Evolutionary conservation across 768 basidiomycete genomes (phyloP).

Genomic region (Pleurotus pulmonarius): DNA sequence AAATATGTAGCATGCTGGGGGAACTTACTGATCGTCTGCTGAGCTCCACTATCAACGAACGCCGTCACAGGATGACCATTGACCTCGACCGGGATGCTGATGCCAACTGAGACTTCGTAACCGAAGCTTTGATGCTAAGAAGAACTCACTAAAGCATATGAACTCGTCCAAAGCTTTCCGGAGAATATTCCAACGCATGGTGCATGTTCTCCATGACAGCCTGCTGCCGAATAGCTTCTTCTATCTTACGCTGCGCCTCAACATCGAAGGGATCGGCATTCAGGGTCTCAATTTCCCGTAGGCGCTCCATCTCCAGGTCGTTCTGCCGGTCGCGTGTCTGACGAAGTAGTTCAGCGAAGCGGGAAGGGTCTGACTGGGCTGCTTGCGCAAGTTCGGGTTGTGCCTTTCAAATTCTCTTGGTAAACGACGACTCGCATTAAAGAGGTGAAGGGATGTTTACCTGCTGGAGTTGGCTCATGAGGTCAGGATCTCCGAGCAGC

Average conservation of each 20-base stretch:
- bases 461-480: conserved; percentile 71
- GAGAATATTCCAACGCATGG: conserved; percentile 90
- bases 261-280: conserved; percentile 90
- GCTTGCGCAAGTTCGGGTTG: conserved; percentile 83
- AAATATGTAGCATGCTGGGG: not conserved
- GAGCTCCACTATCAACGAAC: conserved; percentile 98
- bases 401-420: conserved; percentile 33
- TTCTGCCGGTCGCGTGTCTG: conserved; percentile 55
- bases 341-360: conserved; percentile 72
- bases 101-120: not conserved
- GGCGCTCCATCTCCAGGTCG: conserved; percentile 49
- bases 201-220: conserved; percentile 90
- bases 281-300: conserved; percentile 61
- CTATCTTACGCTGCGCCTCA: conserved; percentile 90
- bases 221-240: conserved; percentile 88
- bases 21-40: conserved; percentile 91
- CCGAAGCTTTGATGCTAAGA: conserved; percentile 1
- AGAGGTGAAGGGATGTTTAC: conserved; percentile 35
- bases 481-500: conserved; percentile 74
- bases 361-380: conserved; percentile 58
- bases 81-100: conserved; percentile 86
- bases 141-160: conserved; percentile 90
- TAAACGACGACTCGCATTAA: not conserved
- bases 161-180: conserved; percentile 91
- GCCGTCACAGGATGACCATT: conserved; percentile 90